A percentile compares a stretch with the other conserved stretches of the same genome.
phyloP scores from a whole-genome alignment of 1,284 basidiomycete species.

The Wolfiporia cocos region DNA sequence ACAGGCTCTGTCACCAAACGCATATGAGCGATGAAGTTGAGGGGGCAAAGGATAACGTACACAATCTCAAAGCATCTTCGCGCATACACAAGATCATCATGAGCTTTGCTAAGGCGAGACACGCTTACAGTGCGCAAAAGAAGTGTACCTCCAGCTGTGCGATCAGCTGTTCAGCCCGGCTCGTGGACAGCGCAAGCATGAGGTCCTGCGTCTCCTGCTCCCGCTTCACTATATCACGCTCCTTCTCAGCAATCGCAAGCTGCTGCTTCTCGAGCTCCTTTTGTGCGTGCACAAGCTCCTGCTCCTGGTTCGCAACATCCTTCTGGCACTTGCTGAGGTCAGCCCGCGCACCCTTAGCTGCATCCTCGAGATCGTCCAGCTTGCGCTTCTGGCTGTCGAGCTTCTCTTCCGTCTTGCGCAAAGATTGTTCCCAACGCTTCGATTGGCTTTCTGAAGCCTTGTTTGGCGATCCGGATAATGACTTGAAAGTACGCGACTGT shows the following conservation, averaged over 20 bases:
- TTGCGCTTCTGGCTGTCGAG: no score
- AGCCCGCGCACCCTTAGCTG: constrained; percentile 1
- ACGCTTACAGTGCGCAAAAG: constrained; percentile 41
- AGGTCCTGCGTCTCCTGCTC: constrained; percentile 2
- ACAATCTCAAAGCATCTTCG: constrained; percentile 36
- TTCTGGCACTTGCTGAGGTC: constrained; percentile 8
- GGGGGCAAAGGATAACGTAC: no score
- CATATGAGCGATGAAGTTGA: no score
- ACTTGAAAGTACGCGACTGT: no score
- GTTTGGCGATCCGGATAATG: no score
- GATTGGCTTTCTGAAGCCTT: no score
- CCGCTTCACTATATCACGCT: not conserved
- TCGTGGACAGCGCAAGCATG: not conserved
- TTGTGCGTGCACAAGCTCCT: constrained; percentile 2
- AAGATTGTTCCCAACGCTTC: no score
- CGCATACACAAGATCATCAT: not conserved
- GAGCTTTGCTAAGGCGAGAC: constrained; percentile 5
- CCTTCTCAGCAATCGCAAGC: constrained; percentile 1
- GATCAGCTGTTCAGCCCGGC: constrained; percentile 24
- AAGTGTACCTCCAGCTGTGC: constrained; percentile 54
- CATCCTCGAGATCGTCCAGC: not conserved
- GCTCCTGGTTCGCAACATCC: constrained; percentile 3
- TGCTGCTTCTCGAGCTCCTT: constrained; percentile 2
- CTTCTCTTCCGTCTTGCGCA: no score
- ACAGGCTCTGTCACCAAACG: constrained; percentile 45